Evolutionary conservation across 78 protist genomes (phyloP).

Genomic region (Neovahlkampfia damariscottae): DNA sequence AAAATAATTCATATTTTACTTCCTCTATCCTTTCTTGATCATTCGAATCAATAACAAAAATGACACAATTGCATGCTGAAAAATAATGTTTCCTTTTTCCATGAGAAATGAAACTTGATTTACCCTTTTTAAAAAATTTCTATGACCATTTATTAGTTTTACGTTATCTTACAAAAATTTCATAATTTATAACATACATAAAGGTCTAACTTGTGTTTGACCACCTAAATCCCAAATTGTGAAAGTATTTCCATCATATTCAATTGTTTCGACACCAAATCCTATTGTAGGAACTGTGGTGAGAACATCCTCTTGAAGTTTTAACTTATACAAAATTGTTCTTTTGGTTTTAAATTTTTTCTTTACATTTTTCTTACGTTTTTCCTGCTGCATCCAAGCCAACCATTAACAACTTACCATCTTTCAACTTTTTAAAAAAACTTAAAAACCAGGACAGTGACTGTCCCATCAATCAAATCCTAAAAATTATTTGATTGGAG

Average conservation of each 20-base stretch:
- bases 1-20: slow-evolving; percentile 45
- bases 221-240: slow-evolving; percentile 35
- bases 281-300: slow-evolving; percentile 28
- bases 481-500: too few relatives aligned
- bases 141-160: too few relatives aligned
- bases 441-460: too few relatives aligned
- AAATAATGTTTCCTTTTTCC: slow-evolving; percentile 30
- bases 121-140: too few relatives aligned
- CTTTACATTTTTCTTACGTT: too few relatives aligned
- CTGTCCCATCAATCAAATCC: too few relatives aligned
- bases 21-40: slow-evolving; percentile 22
- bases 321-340: slow-evolving; percentile 20
- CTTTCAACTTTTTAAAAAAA: too few relatives aligned
- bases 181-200: slow-evolving; percentile 87
- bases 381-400: slow-evolving; percentile 33
- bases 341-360: too few relatives aligned
- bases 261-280: slow-evolving; percentile 23
- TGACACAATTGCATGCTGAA: slow-evolving; percentile 12
- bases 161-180: too few relatives aligned
- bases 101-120: slow-evolving; percentile 2
- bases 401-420: slow-evolving; percentile 19
- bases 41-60: slow-evolving; percentile 30
- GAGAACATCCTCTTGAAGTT: slow-evolving; percentile 14
- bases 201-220: slow-evolving; percentile 19
- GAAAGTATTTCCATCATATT: slow-evolving; percentile 2